Percentiles rank a stretch among this genome's conserved stretches.
These are phyloP conservation scores for Psilocybe subaeruginosa DNA, from an alignment of 768 basidiomycete genomes.

Conservation along the genomic window DNA sequence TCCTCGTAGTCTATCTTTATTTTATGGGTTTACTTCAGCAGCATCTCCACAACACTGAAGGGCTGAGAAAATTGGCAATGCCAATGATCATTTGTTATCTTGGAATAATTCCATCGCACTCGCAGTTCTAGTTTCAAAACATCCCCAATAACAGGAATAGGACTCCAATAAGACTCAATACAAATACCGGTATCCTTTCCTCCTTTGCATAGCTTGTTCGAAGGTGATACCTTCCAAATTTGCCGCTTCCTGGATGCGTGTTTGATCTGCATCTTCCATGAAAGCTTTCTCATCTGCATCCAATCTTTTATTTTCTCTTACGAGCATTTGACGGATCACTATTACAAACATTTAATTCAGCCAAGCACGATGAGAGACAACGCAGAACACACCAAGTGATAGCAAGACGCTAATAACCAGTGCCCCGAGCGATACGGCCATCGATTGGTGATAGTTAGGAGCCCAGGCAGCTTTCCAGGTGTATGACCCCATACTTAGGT, in stretches of 20 bases:
- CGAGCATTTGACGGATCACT: constrained; percentile 51
- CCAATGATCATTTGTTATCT: too few species aligned
- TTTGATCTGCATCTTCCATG: constrained; percentile 45
- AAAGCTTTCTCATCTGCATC: constrained; percentile 49
- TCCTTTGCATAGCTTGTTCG: constrained; percentile 58
- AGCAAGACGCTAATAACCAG: constrained; percentile 36
- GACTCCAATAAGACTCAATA: constrained; percentile 34
- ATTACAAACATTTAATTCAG: not conserved
- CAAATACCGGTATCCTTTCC: constrained; percentile 62
- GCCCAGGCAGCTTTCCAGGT: constrained; percentile 64
- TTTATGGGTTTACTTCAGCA: too few species aligned
- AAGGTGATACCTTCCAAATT: constrained; percentile 60
- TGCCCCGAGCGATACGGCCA: constrained; percentile 48
- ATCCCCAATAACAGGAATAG: too few species aligned
- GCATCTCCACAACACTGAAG: too few species aligned
- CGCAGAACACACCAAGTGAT: constrained; percentile 28
- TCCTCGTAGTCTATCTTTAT: too few species aligned
- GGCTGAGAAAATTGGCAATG: too few species aligned
- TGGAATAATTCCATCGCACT: too few species aligned
- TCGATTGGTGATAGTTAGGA: constrained; percentile 63
- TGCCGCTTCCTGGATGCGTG: constrained; percentile 61
- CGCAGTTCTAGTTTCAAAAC: too few species aligned
- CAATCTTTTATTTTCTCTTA: constrained; percentile 52
- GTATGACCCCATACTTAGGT: constrained; percentile 57
- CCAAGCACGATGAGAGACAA: not conserved